Base-by-base conservation (phyloP, 768 basidiomycete species). In the Postia placenta region DNA sequence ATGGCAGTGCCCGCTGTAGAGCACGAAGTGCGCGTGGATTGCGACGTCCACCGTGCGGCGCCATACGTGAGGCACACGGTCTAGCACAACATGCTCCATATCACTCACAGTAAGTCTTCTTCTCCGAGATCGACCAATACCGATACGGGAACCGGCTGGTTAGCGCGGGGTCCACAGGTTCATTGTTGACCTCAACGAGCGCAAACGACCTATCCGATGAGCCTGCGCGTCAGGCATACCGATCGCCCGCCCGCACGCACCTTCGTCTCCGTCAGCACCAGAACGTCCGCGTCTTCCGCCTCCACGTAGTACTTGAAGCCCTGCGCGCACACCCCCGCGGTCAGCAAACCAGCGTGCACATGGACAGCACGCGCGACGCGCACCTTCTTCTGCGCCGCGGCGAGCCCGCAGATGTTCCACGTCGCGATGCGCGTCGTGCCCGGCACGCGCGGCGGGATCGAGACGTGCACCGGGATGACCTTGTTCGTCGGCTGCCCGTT, bases 211-310 rank as follows among this genome's bases (percentile, higher is more conserved):
- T 25, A 23, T 38, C 19, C 43, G 12, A 4, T 17, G 12, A 42
- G 20, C 35, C 39, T 41, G 33, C 27, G 47, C 28, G 26, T 19
- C 36, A 22, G 23, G n/a, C 12, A 22, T n/a, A 5, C 1, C 11
- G 27, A 25, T n/a, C n/a, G 22, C 30, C 25, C 30, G 44, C 44
- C 26, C 42, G 46, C 7, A 38, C 60, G 22, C 35, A 80, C 88
- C 74, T 92, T 94, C 9, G 90, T 92, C 69, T 94, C 92, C 0
- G 87, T 90, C 37, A 94, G 69, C 14, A 93, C 75, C 20, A 93
- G 71, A 23, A 94, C 72, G 60, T 94, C 92, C 0, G 92, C 80
- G 60, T 92, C 83, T 57, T 94, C 92, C 1, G 89, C 89, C 55
- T 88, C 83, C 26, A 92, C 72, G 60, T 94, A 94, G 58, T 70